Evolutionary conservation across 176 grass and related monocot species (phyloP), one percentile per base, ranked within the genome.

Genomic region (Alopecurus myosuroides): DNA sequence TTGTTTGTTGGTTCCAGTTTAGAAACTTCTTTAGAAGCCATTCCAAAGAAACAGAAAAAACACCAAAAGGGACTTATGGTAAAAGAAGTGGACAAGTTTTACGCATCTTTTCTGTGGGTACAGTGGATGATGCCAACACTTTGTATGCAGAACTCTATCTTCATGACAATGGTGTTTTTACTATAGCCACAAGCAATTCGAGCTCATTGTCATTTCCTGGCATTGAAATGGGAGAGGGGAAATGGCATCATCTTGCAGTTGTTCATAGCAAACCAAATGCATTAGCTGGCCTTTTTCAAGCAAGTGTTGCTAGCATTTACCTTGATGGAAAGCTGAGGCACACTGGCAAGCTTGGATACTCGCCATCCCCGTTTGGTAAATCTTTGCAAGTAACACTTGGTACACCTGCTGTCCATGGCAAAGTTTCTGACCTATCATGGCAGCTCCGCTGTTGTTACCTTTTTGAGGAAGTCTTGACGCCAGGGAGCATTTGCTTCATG

Each of bases 231-330:
- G 91, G 92, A 87, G 97, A 99, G 90, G 92, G 94, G 76, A 96
- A 84, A 74, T 99, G 97, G 97, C 94, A 99, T 82, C 97, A 99
- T 87, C 89, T 99, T 77, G 97, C 91, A 80, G 94, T 99, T 82
- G 90, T 99, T 77, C 97, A 99, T 83, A 99, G 94, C 66, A 99
- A 99, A 74, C 97, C 97, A 14, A 99, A 92, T 94, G 97, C 97
- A 84, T 88, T 99, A 82, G 97, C 97, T 77, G 97, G 97, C 51
- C 90, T 99, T 79, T 99, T 99, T 37, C 97, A 99, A 92, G 86
- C 94, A 61, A 99, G 97, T 62, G 88, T 99, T 66, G 97, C 97
- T 58, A 92, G 94, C 73, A 85, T 99, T 44, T 99, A 96, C 90
- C 68, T 99, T 85, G 92, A 99, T 77, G 97, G 97, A 81, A 99